Evolutionary conservation across 257 asterid species (phyloP).

Genomic region (Nicotiana benthamiana): DNA sequence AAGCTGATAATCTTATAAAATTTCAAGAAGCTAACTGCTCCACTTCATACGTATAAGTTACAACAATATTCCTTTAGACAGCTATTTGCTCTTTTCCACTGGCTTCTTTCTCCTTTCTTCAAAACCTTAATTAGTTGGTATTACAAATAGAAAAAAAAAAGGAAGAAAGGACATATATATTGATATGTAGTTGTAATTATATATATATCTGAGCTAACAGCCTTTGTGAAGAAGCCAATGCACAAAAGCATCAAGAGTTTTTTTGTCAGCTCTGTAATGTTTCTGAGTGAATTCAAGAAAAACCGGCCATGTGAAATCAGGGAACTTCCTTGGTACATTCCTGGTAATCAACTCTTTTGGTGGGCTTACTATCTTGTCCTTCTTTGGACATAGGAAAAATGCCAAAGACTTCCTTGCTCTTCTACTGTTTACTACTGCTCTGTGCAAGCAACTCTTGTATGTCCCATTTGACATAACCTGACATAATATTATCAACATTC

Average conservation of each 20-base stretch:
- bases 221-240: conserved; percentile 31
- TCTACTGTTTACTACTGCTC: conserved; percentile 57
- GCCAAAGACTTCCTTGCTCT: conserved; percentile 60
- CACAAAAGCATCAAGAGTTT: conserved; percentile 61
- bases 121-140: not conserved
- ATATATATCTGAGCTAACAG: not conserved
- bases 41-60: not conserved
- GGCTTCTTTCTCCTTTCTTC: not conserved
- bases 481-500: not conserved
- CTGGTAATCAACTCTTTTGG: conserved; percentile 36
- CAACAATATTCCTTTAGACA: not conserved
- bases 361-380: conserved; percentile 51
- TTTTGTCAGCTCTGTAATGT: conserved; percentile 69
- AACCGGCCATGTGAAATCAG: conserved; percentile 62
- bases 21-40: not conserved
- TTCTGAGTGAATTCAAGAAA: conserved; percentile 74
- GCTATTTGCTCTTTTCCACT: not conserved
- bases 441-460: conserved; percentile 74
- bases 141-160: not conserved
- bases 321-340: conserved; percentile 45
- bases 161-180: not conserved
- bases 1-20: not conserved
- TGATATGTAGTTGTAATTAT: not conserved
- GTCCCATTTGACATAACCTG: conserved; percentile 82
- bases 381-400: conserved; percentile 58